Evolutionary conservation across 495 filamentous ascomycete genomes (phyloP), one percentile per base, ranked within the genome.

Genomic region (Podospora conica): DNA sequence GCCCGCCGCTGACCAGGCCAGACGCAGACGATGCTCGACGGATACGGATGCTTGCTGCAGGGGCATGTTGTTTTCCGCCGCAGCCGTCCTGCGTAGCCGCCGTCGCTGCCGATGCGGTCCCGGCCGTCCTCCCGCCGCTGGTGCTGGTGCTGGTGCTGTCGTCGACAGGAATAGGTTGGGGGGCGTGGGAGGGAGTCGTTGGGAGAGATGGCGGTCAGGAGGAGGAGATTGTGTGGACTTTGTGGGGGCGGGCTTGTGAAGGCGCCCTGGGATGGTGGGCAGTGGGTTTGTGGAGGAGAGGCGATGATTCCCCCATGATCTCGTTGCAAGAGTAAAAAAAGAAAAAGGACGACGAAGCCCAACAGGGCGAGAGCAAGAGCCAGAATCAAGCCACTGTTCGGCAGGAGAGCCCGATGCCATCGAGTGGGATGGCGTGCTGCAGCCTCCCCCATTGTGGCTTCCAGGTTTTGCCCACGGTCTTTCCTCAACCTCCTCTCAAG

Each of bases 371-470:
- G 22, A 10, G n/a, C 29, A 55, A 12, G 53, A 28, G 59, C 53
- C 18, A 12, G 18, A 48, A 63, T 25, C n/a, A 20, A 25, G 23
- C 23, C 23, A 40, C 22, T 9, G n/a, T 20, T 33, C 61, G 63
- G 63, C 63, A 64, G 55, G 57, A 29, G 63, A 53, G 63, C 63
- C 63, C 63, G 63, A 64, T 9, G 29, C n/a, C 48, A 25, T 25
- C 18, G 23, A 21, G 55, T 55, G 11, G 11, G 21, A 57, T 24
- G 55, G 55, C 23, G 12, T 57, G 55, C 55, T 57, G 55, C 55
- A 57, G 55, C 55, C 21, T 12, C 55, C 25, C 25, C 12, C 20
- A 22, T 48, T 6, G 40, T 48, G 25, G 55, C 55, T 57, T 57
- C 22, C 20, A 18, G 25, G 55, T 57, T 57, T 23, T 12, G 11